Base-by-base conservation (phyloP, 2,329 filamentous ascomycete genomes). In the Juglanconis juglandina region DNA sequence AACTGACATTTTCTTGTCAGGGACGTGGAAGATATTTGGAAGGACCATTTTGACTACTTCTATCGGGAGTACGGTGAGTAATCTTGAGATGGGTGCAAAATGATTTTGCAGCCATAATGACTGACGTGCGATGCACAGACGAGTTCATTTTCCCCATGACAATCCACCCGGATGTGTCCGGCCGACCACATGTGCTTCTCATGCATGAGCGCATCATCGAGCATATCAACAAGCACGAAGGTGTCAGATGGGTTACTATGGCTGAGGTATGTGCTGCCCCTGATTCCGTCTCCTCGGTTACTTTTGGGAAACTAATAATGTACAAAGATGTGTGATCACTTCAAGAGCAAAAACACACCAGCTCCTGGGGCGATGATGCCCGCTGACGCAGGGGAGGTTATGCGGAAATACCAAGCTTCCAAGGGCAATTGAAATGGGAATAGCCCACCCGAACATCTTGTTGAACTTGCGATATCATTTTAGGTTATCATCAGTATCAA, bases 61-160 rank as follows among this genome's bases (percentile, higher is more conserved):
- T 91, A 91, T 69, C 78, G 87, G 24, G 87, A 91, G 70, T 87
- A 90, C 61, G 87, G 60, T 56, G 49, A 50, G 57, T 14, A 4
- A 4, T 7, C 3, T 7, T 24, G 1, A 0, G 3, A 32, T 24
- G 24, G 24, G 24, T 24, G 24, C 4, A 10, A 3, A 5, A 46
- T 2, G 0, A 47, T 42, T 4, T 5, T 3, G 39, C 47, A 59
- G 30, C 59, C 32, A 33, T 1, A 2, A 8, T 24, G 24, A 24
- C 24, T 24, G 24, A 24, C 24, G 24, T 24, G 24, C 24, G 24
- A 1, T 5, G 1, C 5, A 8, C 1, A 62, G 60, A 92, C 64
- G 87, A 90, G 66, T 91, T 91, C 63, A 82, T 90, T 53, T 91
- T 91, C 66, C 88, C 89, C 0, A 88, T 91, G 73, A 91, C 88